Percentiles rank a stretch among this genome's conserved stretches.
Evolutionary conservation across 176 grass and related monocot species (phyloP).

Genomic region (Musa acuminata): DNA sequence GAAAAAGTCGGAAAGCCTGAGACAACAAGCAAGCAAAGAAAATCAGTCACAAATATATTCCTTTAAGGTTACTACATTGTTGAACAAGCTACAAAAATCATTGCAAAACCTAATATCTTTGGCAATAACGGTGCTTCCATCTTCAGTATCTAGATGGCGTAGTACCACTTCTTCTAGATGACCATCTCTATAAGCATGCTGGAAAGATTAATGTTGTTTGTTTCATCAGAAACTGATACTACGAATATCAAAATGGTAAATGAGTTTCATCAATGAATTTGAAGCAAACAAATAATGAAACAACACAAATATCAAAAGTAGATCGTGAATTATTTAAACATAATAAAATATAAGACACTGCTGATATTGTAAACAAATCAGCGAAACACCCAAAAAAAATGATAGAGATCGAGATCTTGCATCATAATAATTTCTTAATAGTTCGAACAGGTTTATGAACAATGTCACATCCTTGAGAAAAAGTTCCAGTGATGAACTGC

Average conservation of each 20-base stretch:
- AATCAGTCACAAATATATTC: neutral
- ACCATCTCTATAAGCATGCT: conserved; percentile 92
- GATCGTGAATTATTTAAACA: no score
- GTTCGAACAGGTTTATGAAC: no score
- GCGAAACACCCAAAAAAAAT: neutral
- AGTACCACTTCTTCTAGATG: conserved; percentile 77
- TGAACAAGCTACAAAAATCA: neutral
- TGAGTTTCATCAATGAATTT: neutral
- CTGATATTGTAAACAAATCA: neutral
- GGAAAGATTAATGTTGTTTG: conserved; percentile 16
- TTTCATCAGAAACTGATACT: neutral
- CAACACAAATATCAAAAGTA: no score
- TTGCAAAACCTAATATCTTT: conserved; percentile 72
- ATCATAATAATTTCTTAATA: no score
- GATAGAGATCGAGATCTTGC: neutral
- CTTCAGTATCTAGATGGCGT: conserved; percentile 89
- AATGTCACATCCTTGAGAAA: no score
- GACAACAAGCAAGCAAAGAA: neutral
- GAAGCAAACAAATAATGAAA: neutral
- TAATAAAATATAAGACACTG: neutral
- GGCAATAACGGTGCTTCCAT: conserved; percentile 80
- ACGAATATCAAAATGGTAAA: neutral
- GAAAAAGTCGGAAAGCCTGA: conserved; percentile 15
- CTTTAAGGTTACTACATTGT: neutral
- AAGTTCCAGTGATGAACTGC: no score